A percentile compares a stretch with the other conserved stretches of the same genome.
These are phyloP conservation scores for Cytidiella melzeri DNA, from an alignment of 768 basidiomycete genomes.

Conservation along the genomic window DNA sequence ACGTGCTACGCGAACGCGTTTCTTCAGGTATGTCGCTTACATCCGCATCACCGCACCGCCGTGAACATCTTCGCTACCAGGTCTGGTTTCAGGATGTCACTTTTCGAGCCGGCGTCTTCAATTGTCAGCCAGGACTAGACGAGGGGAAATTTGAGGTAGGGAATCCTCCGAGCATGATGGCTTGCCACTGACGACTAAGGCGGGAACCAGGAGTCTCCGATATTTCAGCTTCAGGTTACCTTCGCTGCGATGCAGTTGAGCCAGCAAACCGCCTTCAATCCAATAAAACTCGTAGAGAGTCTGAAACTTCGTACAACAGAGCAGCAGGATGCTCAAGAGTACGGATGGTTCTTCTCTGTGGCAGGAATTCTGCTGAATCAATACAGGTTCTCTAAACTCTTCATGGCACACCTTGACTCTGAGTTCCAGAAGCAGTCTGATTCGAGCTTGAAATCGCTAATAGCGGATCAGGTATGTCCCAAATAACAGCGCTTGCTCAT, in stretches of 20 bases:
- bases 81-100: slow-evolving; percentile 87
- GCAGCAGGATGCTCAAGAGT: slow-evolving; percentile 99
- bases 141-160: slow-evolving; percentile 38
- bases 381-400: slow-evolving; percentile 85
- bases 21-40: slow-evolving; percentile 72
- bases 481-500: not conserved
- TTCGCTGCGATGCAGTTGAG: slow-evolving; percentile 84
- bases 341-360: slow-evolving; percentile 20
- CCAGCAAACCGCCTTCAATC: slow-evolving; percentile 69
- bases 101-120: slow-evolving; percentile 81
- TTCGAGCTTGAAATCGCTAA: slow-evolving; percentile 55
- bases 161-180: not conserved
- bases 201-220: slow-evolving; percentile 61
- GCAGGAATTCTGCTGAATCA: not conserved
- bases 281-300: slow-evolving; percentile 77
- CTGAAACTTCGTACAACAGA: slow-evolving; percentile 74
- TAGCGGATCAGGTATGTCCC: slow-evolving; percentile 60
- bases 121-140: slow-evolving; percentile 56
- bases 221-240: slow-evolving; percentile 71
- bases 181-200: no score
- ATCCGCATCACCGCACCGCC: no score
- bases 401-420: slow-evolving; percentile 81
- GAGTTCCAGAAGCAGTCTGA: slow-evolving; percentile 82
- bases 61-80: no score
- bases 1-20: slow-evolving; percentile 97